A percentile compares a stretch with the other conserved stretches of the same genome.
phyloP scores from a whole-genome alignment of 441 rosid genomes.

The Syzygium syzygioides region DNA sequence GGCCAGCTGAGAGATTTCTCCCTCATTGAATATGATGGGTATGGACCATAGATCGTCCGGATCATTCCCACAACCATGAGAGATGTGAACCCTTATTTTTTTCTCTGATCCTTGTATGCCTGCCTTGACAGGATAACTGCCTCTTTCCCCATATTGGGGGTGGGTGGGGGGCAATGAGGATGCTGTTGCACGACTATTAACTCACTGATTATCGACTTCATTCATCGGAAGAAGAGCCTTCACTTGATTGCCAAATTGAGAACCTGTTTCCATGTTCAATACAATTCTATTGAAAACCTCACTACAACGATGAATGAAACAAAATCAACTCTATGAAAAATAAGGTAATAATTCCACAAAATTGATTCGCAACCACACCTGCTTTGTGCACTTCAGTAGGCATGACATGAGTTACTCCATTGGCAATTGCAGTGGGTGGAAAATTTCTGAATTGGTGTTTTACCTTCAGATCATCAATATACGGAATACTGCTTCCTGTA shows the following conservation, averaged over 20 bases:
- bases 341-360: background rate
- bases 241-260: background rate
- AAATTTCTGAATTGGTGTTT: slow-evolving; percentile 11
- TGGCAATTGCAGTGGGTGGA: slow-evolving; percentile 8
- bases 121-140: background rate
- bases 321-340: background rate
- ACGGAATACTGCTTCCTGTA: slow-evolving; percentile 18
- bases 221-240: background rate
- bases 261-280: background rate
- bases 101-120: background rate
- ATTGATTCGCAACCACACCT: slow-evolving; percentile 20
- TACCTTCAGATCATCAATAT: slow-evolving; percentile 4
- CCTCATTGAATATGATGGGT: background rate
- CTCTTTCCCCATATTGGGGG: background rate
- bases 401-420: slow-evolving; percentile 6
- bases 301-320: background rate
- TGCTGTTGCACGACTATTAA: background rate
- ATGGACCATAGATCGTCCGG: background rate
- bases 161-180: background rate
- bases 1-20: background rate
- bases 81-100: background rate
- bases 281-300: background rate
- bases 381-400: slow-evolving; percentile 21
- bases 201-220: background rate
- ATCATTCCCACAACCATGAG: background rate